These are phyloP conservation scores for Nicotiana noctiflora DNA, from an alignment of 257 asterid species.

Conservation along the genomic window DNA sequence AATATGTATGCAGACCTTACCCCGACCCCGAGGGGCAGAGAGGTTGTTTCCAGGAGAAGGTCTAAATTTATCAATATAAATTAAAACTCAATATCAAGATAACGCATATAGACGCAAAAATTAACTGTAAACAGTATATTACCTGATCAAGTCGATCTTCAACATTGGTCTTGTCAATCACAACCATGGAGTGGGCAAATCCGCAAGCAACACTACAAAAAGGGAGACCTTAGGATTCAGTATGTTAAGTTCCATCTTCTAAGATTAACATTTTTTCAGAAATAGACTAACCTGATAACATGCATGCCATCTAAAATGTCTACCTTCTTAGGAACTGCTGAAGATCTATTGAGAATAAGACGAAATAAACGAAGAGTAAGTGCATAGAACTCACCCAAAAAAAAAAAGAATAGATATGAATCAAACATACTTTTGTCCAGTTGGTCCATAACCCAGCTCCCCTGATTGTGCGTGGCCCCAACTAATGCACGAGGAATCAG, in stretches of 20 bases:
- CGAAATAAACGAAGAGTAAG: slow-evolving; percentile 2
- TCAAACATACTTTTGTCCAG: slow-evolving; percentile 65
- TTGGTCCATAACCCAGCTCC: slow-evolving; percentile 95
- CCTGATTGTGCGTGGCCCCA: slow-evolving; percentile 98
- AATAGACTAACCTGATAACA: slow-evolving; percentile 55
- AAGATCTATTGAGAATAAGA: slow-evolving; percentile 51
- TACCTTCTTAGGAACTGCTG: slow-evolving; percentile 87
- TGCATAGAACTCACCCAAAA: not conserved
- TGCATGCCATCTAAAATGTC: slow-evolving; percentile 92
- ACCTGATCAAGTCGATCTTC: slow-evolving; percentile 79
- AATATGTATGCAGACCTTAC: too few relatives aligned
- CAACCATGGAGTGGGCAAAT: slow-evolving; percentile 67
- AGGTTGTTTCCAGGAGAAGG: too few relatives aligned
- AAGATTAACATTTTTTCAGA: not conserved
- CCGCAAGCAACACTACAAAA: slow-evolving; percentile 89
- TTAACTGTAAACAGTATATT: not conserved
- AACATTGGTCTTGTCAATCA: slow-evolving; percentile 65
- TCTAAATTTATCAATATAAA: not conserved
- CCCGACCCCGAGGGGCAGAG: too few relatives aligned
- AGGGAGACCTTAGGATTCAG: not conserved
- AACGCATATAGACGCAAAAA: not conserved
- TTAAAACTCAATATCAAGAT: not conserved
- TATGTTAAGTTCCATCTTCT: not conserved
- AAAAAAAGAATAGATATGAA: not conserved
- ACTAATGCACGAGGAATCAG: slow-evolving; percentile 97